Base-by-base conservation (phyloP, 768 basidiomycete species). In the Russula vinacea region DNA sequence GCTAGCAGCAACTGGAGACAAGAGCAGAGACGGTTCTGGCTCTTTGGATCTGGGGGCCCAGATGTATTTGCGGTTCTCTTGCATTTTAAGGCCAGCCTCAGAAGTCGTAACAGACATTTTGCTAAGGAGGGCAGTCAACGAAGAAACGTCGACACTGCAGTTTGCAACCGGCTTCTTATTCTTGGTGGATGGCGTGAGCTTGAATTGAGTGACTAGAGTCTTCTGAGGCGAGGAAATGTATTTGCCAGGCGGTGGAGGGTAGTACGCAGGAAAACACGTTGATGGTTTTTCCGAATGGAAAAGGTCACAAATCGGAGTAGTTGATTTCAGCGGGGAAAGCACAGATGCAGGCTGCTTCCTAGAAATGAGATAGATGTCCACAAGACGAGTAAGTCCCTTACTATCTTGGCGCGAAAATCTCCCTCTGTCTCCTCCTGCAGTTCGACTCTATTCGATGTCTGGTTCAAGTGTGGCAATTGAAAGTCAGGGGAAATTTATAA, bases 211-310 rank as follows among this genome's bases (percentile, higher is more conserved):
- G 17, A 6, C 47, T 2, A 60, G 3, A 22, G 24, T 0, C 5
- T 9, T 65, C 22, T 8, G 47, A 11, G 47, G 32, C 10, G 22
- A 16, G 2, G 19, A 6, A 2, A 0, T 11, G 11, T 22, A 7
- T 33, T 62, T 26, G 11, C 37, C 16, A 1, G 29, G 54, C 5
- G 33, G 54, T 14, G 58, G 53, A 14, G 29, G 29, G 29, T 65
- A 65, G 26, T 16, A 16, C 6, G 47, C 24, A 4, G 64, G 64
- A 17, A 65, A 65, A n/a, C 64, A 60, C 2, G 54, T 56, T 26
- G 53, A 45, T 0, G 64, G 39, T 2, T 5, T 24, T 4, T 9
- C 17, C 1, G 39, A 29, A 35, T 29, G 10, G 10, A 65, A 60
- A 6, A 32, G 35, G 24, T 65, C 47, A 19, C 17, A 1, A 33